Conservation (phyloP, 371 early-diverging fungal species). For the Mucor indicus region DNA sequence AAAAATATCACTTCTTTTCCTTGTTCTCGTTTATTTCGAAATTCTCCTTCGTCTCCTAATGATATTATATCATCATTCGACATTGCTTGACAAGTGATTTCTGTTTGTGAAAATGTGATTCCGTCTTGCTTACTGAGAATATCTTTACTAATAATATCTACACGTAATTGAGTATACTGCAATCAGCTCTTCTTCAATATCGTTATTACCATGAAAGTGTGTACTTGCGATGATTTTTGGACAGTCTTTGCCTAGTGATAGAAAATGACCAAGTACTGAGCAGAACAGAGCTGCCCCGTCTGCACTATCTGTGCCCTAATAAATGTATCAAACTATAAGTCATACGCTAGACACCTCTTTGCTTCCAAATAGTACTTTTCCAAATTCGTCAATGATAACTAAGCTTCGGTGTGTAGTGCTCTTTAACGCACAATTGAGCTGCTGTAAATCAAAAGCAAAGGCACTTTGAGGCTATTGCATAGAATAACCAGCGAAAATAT, state of each 20-base stretch:
- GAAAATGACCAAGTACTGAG: slow-evolving; percentile 52
- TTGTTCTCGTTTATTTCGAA: background rate
- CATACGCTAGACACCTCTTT: background rate
- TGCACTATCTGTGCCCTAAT: slow-evolving; percentile 37
- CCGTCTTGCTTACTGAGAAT: slow-evolving; percentile 4
- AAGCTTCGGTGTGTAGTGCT: slow-evolving; percentile 51
- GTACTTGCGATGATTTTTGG: slow-evolving; percentile 58
- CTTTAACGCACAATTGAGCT: slow-evolving; percentile 54
- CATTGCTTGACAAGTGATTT: slow-evolving; percentile 15
- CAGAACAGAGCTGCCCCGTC: slow-evolving; percentile 67
- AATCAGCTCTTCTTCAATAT: too few species aligned
- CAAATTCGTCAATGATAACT: slow-evolving; percentile 68
- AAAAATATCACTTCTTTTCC: slow-evolving; percentile 49
- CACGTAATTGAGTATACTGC: too few species aligned
- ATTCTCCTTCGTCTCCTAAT: background rate
- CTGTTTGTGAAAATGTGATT: slow-evolving; percentile 25
- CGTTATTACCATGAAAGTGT: slow-evolving; percentile 59
- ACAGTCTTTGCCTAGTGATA: slow-evolving; percentile 30
- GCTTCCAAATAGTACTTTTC: slow-evolving; percentile 23
- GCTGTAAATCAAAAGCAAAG: slow-evolving; percentile 69
- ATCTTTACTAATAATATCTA: slow-evolving; percentile 1
- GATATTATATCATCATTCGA: background rate
- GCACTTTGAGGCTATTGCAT: slow-evolving; percentile 61
- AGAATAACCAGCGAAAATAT: background rate
- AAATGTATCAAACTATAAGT: background rate